phyloP scores from a whole-genome alignment of 768 basidiomycete species.

The Lactifluus subvellereus region DNA sequence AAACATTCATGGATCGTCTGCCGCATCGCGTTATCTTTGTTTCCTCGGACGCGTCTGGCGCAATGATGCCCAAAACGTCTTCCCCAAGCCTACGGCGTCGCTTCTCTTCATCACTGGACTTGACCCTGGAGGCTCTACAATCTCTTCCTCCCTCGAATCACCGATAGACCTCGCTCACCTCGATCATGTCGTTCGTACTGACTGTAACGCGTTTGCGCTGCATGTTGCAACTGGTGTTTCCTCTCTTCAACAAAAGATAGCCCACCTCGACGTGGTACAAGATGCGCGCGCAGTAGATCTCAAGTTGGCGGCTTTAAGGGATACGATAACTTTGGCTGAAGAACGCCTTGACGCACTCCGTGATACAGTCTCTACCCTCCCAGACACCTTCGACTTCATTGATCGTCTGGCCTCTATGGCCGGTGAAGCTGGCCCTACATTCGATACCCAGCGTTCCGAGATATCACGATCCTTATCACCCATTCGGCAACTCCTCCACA shows the following conservation, averaged over 20 bases:
- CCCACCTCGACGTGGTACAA: slow-evolving; percentile 11
- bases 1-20: slow-evolving; percentile 45
- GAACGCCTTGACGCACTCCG: slow-evolving; percentile 39
- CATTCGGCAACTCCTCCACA: slow-evolving; percentile 48
- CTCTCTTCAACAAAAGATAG: slow-evolving; percentile 24
- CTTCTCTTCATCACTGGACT: slow-evolving; percentile 33
- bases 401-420: slow-evolving; percentile 36
- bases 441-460: slow-evolving; percentile 33
- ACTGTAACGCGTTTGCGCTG: slow-evolving; percentile 65
- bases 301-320: slow-evolving; percentile 8
- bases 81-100: slow-evolving; percentile 32
- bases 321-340: slow-evolving; percentile 10
- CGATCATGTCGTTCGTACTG: slow-evolving; percentile 61
- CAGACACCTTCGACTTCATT: slow-evolving; percentile 30
- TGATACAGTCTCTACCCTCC: slow-evolving; percentile 31
- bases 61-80: slow-evolving; percentile 13
- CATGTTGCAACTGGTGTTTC: slow-evolving; percentile 26
- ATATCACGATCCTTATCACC: slow-evolving; percentile 46
- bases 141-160: slow-evolving; percentile 35
- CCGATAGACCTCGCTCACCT: slow-evolving; percentile 55
- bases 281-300: slow-evolving; percentile 14
- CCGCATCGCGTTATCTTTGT: slow-evolving; percentile 54
- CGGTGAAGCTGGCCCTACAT: slow-evolving; percentile 34
- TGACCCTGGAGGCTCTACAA: slow-evolving; percentile 34
- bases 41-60: slow-evolving; percentile 29